Percentiles rank a stretch among this genome's conserved stretches.
phyloP scores from a whole-genome alignment of 2,329 filamentous ascomycete species.

The Talaromyces islandicus region DNA sequence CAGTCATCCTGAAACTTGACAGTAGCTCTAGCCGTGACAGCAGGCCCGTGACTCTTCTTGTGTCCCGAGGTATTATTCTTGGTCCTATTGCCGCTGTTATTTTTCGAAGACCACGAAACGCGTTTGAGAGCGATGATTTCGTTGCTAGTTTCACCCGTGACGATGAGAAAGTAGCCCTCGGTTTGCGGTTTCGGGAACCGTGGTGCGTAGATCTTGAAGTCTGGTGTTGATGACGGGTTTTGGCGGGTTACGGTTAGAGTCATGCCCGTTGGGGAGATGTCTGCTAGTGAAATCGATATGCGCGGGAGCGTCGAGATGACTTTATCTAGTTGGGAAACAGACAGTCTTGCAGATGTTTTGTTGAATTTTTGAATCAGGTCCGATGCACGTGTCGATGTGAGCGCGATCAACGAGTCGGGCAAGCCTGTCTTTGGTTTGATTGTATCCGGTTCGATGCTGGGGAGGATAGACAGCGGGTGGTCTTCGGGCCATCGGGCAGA shows the following conservation, averaged over 20 bases:
- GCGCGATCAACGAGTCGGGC: slow-evolving; percentile 24
- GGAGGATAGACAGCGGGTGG: slow-evolving; percentile 70
- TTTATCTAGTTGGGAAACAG: slow-evolving; percentile 15
- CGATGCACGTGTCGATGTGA: slow-evolving; percentile 24
- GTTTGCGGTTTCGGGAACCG: slow-evolving; percentile 90
- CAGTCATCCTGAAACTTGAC: slow-evolving; percentile 29
- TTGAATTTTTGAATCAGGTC: slow-evolving; percentile 30
- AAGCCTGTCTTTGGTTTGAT: slow-evolving; percentile 15
- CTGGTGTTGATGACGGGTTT: slow-evolving; percentile 60
- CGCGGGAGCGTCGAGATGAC: slow-evolving; percentile 65
- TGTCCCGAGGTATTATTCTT: slow-evolving; percentile 13
- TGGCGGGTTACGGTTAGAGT: slow-evolving; percentile 53
- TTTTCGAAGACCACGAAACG: slow-evolving; percentile 60
- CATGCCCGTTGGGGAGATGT: slow-evolving; percentile 58
- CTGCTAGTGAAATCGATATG: slow-evolving; percentile 56
- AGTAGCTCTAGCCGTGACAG: slow-evolving; percentile 20
- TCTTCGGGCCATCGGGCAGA: slow-evolving; percentile 86
- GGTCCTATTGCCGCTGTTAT: slow-evolving; percentile 9
- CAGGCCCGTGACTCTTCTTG: neutral
- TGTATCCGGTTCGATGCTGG: slow-evolving; percentile 50
- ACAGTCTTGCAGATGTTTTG: neutral
- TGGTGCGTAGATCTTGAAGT: slow-evolving; percentile 76
- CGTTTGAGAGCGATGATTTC: slow-evolving; percentile 84
- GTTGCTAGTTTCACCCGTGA: slow-evolving; percentile 54
- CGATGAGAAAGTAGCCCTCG: slow-evolving; percentile 84